Evolutionary conservation across 2,329 filamentous ascomycete genomes (phyloP), one percentile per base, ranked within the genome.

Genomic region (Chrysoporthe cubensis): DNA sequence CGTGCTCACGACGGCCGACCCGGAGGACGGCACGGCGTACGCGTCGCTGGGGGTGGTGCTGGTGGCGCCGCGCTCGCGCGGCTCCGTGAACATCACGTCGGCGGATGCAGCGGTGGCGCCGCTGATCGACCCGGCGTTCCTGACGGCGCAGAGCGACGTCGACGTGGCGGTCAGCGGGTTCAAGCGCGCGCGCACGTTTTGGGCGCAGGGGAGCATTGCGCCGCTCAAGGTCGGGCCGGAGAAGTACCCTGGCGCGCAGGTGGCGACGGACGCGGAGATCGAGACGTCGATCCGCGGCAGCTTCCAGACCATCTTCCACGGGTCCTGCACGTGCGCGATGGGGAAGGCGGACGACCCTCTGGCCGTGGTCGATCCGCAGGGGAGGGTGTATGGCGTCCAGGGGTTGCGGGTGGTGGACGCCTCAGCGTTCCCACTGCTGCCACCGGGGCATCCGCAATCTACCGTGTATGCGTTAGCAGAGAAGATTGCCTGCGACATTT

Each of bases 61-160:
- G 26, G 26, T 26, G 26, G 26, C 26, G 16, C 42, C 65, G 1
- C 64, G 48, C 43, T 65, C 64, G 6, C 58, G 58, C 46, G 64
- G 64, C 21, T 54, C 58, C 3, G 64, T 82, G 7, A 76, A 74
- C 0, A 75, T 82, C 11, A 46, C 59, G 0, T 78, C 76, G 0
- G 54, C 71, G 14, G 70, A 75, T 58, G 77, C 73, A 6, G 66
- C 69, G 0, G 77, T 77, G 34, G 14, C 72, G 1, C 81, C 81
- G 0, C 70, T 79, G 5, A 77, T 82, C 58, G 73, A 80, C 62
- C 77, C 78, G 0, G 78, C 78, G 60, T 83, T 76, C 75, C 71
- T 83, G 1, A 71, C n/a, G 26, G 21, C 48, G 32, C 62, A 16
- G 2, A 42, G 32, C 13, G 66, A 68, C 18, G 21, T 4, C 26